A percentile compares a stretch with the other conserved stretches of the same genome.
Conservation (phyloP, 2,329 filamentous ascomycete species). For the Ophiobolus disseminans region DNA sequence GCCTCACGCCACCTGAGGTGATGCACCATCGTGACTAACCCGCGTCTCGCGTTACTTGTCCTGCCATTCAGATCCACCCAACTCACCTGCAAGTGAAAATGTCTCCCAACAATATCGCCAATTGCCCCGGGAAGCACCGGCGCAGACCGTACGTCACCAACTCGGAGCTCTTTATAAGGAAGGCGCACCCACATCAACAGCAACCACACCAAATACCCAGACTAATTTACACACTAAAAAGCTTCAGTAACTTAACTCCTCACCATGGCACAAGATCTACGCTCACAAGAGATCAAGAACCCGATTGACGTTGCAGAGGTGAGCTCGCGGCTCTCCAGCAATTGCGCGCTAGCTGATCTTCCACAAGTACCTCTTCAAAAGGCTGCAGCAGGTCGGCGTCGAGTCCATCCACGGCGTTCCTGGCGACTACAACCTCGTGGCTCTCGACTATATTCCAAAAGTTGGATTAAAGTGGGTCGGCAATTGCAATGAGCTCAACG, state of each 20-base stretch:
- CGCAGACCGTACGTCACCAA: slow-evolving; percentile 11
- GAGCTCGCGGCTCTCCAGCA: slow-evolving; percentile 9
- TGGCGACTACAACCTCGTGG: slow-evolving; percentile 55
- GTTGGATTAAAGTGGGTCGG: slow-evolving; percentile 65
- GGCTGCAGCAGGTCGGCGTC: slow-evolving; percentile 54
- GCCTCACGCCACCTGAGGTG: no score
- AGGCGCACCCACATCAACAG: slow-evolving; percentile 20
- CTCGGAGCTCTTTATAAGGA: background rate
- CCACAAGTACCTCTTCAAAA: slow-evolving; percentile 46
- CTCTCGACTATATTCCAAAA: slow-evolving; percentile 65
- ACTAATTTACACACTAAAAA: slow-evolving; percentile 4
- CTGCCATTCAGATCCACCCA: slow-evolving; percentile 15
- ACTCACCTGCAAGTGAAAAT: slow-evolving; percentile 7
- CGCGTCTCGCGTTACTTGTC: slow-evolving; percentile 20
- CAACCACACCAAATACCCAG: slow-evolving; percentile 10
- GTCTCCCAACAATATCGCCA: slow-evolving; percentile 15
- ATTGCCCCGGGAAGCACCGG: slow-evolving; percentile 11
- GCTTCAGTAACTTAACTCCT: background rate
- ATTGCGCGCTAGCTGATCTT: slow-evolving; percentile 12
- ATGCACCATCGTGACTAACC: slow-evolving; percentile 15
- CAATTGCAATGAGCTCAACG: slow-evolving; percentile 68
- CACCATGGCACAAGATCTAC: slow-evolving; percentile 50
- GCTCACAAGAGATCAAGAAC: slow-evolving; percentile 52
- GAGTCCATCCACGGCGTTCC: slow-evolving; percentile 57
- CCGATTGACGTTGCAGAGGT: slow-evolving; percentile 65